phyloP scores from a whole-genome alignment of 495 filamentous ascomycete genomes.

The Lasiosphaeriaceae sp. region DNA sequence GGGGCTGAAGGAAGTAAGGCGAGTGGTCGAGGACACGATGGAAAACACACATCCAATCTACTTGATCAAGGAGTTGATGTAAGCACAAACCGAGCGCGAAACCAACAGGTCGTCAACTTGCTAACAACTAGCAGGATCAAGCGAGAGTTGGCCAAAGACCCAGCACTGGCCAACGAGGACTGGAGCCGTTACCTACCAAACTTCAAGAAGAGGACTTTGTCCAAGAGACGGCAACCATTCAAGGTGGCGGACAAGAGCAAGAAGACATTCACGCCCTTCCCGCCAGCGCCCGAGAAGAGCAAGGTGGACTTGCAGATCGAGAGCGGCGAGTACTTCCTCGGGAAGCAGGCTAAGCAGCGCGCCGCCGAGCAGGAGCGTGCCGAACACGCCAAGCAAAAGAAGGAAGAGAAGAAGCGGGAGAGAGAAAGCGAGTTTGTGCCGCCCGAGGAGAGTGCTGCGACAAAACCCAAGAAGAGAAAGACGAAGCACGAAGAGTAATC shows the following conservation, averaged over 20 bases:
- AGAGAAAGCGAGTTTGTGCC: slow-evolving; percentile 80
- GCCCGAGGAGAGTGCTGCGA: slow-evolving; percentile 66
- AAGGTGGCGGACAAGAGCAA: slow-evolving; percentile 90
- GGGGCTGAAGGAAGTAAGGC: slow-evolving; percentile 86
- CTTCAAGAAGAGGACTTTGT: slow-evolving; percentile 93
- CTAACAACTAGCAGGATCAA: slow-evolving; percentile 62
- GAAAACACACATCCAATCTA: slow-evolving; percentile 73
- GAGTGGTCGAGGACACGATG: slow-evolving; percentile 95
- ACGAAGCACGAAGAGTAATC: slow-evolving; percentile 43
- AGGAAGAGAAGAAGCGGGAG: slow-evolving; percentile 82
- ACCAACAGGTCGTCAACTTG: background rate
- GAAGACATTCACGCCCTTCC: slow-evolving; percentile 88
- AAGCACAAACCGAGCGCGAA: background rate
- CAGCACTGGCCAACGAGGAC: slow-evolving; percentile 76
- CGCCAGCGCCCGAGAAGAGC: slow-evolving; percentile 62
- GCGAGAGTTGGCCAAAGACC: slow-evolving; percentile 94
- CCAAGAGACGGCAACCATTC: slow-evolving; percentile 74
- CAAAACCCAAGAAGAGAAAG: slow-evolving; percentile 58
- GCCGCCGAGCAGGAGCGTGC: slow-evolving; percentile 71
- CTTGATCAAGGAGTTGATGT: slow-evolving; percentile 88
- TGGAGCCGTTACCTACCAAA: slow-evolving; percentile 97
- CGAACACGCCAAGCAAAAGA: slow-evolving; percentile 78
- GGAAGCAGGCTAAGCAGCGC: slow-evolving; percentile 85
- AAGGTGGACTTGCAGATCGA: slow-evolving; percentile 98
- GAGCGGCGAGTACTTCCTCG: slow-evolving; percentile 93